A percentile compares a stretch with the other conserved stretches of the same genome.
Conservation (phyloP, 2,329 filamentous ascomycete genomes). For the Gnomoniopsis sp. region DNA sequence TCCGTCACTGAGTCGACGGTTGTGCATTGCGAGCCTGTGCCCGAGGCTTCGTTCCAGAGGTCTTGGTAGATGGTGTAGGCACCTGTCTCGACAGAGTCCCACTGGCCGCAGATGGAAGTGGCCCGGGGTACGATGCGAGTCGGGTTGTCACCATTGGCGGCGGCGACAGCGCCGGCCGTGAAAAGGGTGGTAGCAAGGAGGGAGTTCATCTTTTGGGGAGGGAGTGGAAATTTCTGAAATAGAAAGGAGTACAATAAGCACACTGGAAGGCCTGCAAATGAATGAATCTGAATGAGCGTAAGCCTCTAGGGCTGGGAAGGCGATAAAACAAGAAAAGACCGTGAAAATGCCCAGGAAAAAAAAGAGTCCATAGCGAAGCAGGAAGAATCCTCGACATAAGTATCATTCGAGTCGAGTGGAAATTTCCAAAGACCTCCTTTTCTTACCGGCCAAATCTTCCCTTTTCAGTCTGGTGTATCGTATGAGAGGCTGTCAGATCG, state of each 20-base stretch:
- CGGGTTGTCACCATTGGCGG: background rate
- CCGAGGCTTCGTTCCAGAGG: slow-evolving; percentile 43
- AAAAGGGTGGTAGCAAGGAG: slow-evolving; percentile 8
- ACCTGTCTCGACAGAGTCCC: slow-evolving; percentile 3
- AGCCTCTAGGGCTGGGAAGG: slow-evolving; percentile 1
- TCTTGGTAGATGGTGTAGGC: slow-evolving; percentile 48
- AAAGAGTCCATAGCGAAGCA: background rate
- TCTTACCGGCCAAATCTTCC: background rate
- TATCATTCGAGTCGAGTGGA: no score
- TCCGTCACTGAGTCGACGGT: slow-evolving; percentile 26
- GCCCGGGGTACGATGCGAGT: slow-evolving; percentile 3
- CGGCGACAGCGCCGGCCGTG: slow-evolving; percentile 1
- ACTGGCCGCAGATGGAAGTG: slow-evolving; percentile 10
- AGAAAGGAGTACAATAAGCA: background rate
- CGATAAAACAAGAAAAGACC: background rate
- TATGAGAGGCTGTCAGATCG: no score
- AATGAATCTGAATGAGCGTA: background rate
- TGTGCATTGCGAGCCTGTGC: slow-evolving; percentile 39
- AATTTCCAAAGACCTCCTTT: background rate
- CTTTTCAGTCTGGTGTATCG: background rate
- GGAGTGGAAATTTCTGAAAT: background rate
- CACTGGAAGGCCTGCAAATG: background rate
- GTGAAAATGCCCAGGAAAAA: background rate
- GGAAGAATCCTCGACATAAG: background rate
- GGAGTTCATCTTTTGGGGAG: slow-evolving; percentile 17